These are phyloP conservation scores for Prunus fruticosa DNA, from an alignment of 306 rosid species.

Conservation along the genomic window DNA sequence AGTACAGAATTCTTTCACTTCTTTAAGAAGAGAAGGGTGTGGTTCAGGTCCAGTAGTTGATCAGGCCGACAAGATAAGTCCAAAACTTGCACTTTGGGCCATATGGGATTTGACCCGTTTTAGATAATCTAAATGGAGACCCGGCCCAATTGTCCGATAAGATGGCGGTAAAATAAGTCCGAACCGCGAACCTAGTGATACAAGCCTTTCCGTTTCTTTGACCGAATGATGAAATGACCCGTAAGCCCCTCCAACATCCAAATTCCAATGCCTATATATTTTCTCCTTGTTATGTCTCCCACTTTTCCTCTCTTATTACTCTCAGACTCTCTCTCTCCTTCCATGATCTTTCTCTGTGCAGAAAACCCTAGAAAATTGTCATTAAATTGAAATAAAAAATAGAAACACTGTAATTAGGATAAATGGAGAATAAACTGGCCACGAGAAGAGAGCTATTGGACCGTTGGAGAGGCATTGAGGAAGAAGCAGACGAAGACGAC, in stretches of 20 bases:
- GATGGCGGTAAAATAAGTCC: not conserved
- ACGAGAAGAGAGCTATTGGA: conserved; percentile 58
- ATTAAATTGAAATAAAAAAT: not conserved
- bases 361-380: conserved; percentile 11
- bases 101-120: too few relatives aligned
- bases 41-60: too few relatives aligned
- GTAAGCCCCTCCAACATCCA: not conserved
- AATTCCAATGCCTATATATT: not conserved
- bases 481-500: conserved; percentile 51
- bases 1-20: too few relatives aligned
- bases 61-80: too few relatives aligned
- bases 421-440: conserved; percentile 41
- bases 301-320: not conserved
- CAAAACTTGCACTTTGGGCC: too few relatives aligned
- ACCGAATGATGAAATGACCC: not conserved
- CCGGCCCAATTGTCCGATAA: not conserved
- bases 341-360: not conserved
- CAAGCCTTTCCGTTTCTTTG: not conserved
- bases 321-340: not conserved
- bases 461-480: conserved; percentile 73
- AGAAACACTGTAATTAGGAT: not conserved
- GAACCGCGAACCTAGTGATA: not conserved
- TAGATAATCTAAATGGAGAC: too few relatives aligned
- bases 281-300: not conserved
- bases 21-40: too few relatives aligned